Evolutionary conservation across 768 basidiomycete species (phyloP), one percentile per base, ranked within the genome.

Genomic region (Tremella mesenterica): DNA sequence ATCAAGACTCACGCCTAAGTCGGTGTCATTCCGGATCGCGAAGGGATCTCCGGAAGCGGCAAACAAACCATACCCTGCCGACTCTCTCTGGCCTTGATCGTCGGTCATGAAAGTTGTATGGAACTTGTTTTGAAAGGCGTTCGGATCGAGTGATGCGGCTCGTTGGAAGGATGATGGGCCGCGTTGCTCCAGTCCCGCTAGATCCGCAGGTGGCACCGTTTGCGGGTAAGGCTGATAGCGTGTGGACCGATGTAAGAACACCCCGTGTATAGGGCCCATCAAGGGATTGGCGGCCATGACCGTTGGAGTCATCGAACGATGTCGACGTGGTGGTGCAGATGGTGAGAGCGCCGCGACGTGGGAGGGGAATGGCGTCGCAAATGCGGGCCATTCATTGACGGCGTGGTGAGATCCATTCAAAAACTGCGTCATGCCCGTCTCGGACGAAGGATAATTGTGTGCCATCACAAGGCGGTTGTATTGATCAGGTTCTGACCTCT

Each of bases 241-340:
- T 2, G 41, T 10, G n/a, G 48, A 29, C 31, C 33, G 18, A 45
- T 16, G 30, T 44, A 50, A 21, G 48, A 30, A 8, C 38, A 25
- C 26, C 8, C n/a, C n/a, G 23, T 41, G 38, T 23, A 41, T 5
- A 41, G 38, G 38, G 14, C 38, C 14, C 38, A 41, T 41, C 14
- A 41, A 41, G 14, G 8, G n/a, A 5, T 52, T 48, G 6, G 52
- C 18, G 5, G 30, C 48, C 28, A 33, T 31, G 6, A 59, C 20
- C 29, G 48, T 48, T 6, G 58, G 58, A 10, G 58, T 60, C 58
- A 60, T 60, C 6, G 58, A 60, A n/a, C 58, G 50, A 30, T 60
- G 55, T 29, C 58, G 50, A 25, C 38, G n/a, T n/a, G 38, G 38
- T 14, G 38, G 38, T 18, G 23, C 23, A n/a, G 23, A 53, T 53